A percentile compares a stretch with the other conserved stretches of the same genome.
These are phyloP conservation scores for Suhomyces anneliseae DNA, from an alignment of 1,139 yeast genomes.

Conservation along the genomic window DNA sequence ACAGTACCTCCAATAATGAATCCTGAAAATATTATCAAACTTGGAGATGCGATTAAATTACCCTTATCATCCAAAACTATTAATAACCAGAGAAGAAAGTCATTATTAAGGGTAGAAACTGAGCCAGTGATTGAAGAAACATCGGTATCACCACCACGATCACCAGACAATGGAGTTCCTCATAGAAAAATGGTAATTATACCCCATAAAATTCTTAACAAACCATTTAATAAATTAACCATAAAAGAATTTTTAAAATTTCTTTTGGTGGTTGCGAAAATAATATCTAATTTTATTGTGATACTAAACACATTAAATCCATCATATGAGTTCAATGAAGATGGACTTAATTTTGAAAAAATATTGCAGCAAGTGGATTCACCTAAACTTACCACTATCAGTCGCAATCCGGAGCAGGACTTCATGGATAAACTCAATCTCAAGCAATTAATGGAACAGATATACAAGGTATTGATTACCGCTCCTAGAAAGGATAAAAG, in stretches of 20 bases:
- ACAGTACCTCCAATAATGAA: constrained; percentile 4
- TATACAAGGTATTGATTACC: constrained; percentile 13
- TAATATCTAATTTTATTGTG: constrained; percentile 37
- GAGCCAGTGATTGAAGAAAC: constrained; percentile 6
- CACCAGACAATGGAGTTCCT: background rate
- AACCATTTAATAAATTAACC: constrained; percentile 42
- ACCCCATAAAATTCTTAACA: constrained; percentile 45
- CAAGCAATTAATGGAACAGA: constrained; percentile 17
- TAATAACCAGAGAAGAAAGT: constrained; percentile 35
- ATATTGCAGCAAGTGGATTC: constrained; percentile 16
- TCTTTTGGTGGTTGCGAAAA: constrained; percentile 38
- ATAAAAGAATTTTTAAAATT: constrained; percentile 42
- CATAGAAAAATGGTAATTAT: constrained; percentile 32
- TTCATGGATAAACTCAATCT: constrained; percentile 8
- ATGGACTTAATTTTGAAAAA: constrained; percentile 22
- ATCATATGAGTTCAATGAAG: constrained; percentile 11
- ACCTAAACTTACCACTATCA: background rate
- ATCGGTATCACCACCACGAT: constrained; percentile 2
- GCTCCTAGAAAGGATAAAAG: constrained; percentile 4
- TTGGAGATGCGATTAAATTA: constrained; percentile 38
- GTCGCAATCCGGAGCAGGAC: constrained; percentile 4
- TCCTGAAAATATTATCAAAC: constrained; percentile 33
- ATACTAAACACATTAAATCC: constrained; percentile 20
- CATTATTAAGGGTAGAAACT: constrained; percentile 6
- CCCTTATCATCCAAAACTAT: constrained; percentile 47